These are phyloP conservation scores for Umbelopsis sp. DNA, from an alignment of 192 early-diverging fungal species.

Conservation along the genomic window DNA sequence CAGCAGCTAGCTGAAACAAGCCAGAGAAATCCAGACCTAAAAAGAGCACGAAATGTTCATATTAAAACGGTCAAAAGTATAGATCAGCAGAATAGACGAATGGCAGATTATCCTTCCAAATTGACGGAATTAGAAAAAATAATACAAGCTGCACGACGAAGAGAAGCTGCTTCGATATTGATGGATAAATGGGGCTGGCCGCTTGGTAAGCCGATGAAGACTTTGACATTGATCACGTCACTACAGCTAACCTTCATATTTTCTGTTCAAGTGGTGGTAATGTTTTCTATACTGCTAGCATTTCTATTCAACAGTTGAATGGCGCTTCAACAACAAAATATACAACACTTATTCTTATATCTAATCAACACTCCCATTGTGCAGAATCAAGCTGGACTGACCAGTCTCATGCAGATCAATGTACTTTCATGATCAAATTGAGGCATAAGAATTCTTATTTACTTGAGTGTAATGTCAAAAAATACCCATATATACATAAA, in stretches of 20 bases:
- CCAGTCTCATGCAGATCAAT: too few species aligned
- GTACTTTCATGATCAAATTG: too few species aligned
- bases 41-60: constrained; percentile 4
- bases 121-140: not conserved
- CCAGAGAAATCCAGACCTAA: constrained; percentile 5
- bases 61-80: constrained; percentile 12
- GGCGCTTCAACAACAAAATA: too few species aligned
- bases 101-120: not conserved
- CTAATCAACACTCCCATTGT: not conserved
- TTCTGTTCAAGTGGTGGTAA: not conserved
- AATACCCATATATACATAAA: constrained; percentile 7
- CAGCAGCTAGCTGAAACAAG: not conserved
- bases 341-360: not conserved
- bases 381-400: not conserved
- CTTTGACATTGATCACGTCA: not conserved
- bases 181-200: constrained; percentile 17
- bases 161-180: constrained; percentile 2
- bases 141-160: constrained; percentile 14
- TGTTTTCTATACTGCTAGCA: not conserved
- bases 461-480: not conserved
- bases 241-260: not conserved
- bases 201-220: not conserved
- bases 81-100: constrained; percentile 13
- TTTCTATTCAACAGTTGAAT: constrained; percentile 6
- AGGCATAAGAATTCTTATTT: too few species aligned